A percentile compares a stretch with the other conserved stretches of the same genome.
Evolutionary conservation across 2,329 filamentous ascomycete species (phyloP).

Genomic region (Davidsoniella neocaledoniae): DNA sequence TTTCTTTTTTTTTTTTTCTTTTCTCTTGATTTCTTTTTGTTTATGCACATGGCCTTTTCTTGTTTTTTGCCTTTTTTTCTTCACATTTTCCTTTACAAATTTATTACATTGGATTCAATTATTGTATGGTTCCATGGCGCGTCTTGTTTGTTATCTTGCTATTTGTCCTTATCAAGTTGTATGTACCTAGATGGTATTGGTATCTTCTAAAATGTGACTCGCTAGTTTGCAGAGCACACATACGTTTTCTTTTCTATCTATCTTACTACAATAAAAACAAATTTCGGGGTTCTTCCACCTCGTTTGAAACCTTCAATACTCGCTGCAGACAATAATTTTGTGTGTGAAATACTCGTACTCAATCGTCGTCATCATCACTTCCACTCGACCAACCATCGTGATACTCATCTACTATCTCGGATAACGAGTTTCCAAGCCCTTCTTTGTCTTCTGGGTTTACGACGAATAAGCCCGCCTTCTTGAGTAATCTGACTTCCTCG

Average conservation of each 20-base stretch:
- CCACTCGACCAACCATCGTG: slow-evolving; percentile 75
- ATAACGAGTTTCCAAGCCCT: slow-evolving; percentile 60
- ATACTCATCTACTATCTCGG: slow-evolving; percentile 74
- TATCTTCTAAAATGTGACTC: neutral
- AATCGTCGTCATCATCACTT: slow-evolving; percentile 53
- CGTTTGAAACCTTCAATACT: neutral
- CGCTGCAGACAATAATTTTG: no score
- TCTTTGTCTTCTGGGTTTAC: slow-evolving; percentile 68
- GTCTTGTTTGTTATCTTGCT: neutral
- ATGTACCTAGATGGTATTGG: neutral
- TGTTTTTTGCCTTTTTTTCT: no score
- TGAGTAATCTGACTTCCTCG: slow-evolving; percentile 47
- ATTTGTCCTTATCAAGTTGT: neutral
- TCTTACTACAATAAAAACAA: slow-evolving; percentile 1
- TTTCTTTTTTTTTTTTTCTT: neutral
- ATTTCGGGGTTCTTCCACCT: neutral
- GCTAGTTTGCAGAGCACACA: no score
- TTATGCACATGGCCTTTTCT: no score
- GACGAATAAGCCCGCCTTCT: slow-evolving; percentile 44
- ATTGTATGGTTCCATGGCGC: no score
- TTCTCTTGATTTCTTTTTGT: neutral
- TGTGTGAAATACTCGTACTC: neutral
- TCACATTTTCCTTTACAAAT: no score
- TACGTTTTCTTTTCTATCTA: slow-evolving; percentile 2
- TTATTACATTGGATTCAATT: no score